Evolutionary conservation across 116 monocot genomes (phyloP).

Genomic region (Posidonia oceanica): DNA sequence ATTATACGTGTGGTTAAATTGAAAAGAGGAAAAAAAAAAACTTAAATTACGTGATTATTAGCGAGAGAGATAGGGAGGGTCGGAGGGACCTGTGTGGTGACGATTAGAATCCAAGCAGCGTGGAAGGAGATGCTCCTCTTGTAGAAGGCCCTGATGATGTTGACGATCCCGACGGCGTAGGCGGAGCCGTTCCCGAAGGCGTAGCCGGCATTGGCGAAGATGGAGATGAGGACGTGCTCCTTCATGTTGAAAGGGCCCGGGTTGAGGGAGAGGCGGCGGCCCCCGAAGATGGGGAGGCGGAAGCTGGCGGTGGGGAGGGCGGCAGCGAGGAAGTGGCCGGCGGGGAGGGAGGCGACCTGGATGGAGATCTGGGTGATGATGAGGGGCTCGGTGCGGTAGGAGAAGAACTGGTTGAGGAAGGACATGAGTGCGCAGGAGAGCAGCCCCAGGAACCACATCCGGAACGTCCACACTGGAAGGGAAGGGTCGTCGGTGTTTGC

Average conservation of each 20-base stretch:
- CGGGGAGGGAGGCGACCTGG: constrained; percentile 75
- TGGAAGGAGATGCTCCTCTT: constrained; percentile 50
- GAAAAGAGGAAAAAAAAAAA: no score
- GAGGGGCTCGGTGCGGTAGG: constrained; percentile 78
- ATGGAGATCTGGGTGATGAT: constrained; percentile 80
- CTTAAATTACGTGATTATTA: neutral
- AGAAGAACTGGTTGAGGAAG: constrained; percentile 97
- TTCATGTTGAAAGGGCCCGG: constrained; percentile 96
- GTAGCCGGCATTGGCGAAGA: constrained; percentile 92
- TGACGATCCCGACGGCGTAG: constrained; percentile 74
- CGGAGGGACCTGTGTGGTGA: constrained; percentile 90
- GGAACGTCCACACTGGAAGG: constrained; percentile 86
- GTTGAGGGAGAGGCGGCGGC: constrained; percentile 56
- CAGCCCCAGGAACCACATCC: constrained; percentile 88
- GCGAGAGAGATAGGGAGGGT: no score
- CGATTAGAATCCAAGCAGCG: constrained; percentile 62
- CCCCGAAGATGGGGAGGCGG: constrained; percentile 33
- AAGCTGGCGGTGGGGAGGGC: constrained; percentile 51
- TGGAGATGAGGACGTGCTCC: constrained; percentile 94
- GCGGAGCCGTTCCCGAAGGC: constrained; percentile 80
- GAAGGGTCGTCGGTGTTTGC: constrained; percentile 63
- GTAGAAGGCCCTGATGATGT: constrained; percentile 87
- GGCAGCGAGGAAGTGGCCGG: constrained; percentile 43
- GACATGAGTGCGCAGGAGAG: constrained; percentile 62
- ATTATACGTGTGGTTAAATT: no score